These are phyloP conservation scores for Pythium vanterpoolii DNA, from an alignment of 352 stramenopile species.

Conservation along the genomic window DNA sequence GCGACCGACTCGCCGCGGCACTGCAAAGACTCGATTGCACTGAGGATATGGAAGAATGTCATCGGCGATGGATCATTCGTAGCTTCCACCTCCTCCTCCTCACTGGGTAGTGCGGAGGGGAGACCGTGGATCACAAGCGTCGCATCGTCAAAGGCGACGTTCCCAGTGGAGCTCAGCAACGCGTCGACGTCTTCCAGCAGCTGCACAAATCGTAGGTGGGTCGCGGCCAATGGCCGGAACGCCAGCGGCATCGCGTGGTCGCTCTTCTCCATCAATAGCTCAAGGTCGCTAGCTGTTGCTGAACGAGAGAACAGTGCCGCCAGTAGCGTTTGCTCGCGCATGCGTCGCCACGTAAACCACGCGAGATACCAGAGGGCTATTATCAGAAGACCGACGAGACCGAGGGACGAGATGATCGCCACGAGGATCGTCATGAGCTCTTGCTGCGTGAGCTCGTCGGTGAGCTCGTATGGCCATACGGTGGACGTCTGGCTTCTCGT, in stretches of 20 bases:
- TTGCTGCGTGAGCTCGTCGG: constrained; percentile 49
- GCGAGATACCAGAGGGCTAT: constrained; percentile 36
- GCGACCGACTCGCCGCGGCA: constrained; percentile 52
- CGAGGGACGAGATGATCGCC: constrained; percentile 41
- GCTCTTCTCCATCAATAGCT: constrained; percentile 33
- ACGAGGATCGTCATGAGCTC: constrained; percentile 61
- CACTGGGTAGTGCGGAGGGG: constrained; percentile 11
- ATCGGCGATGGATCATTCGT: constrained; percentile 35
- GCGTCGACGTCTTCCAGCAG: constrained; percentile 31
- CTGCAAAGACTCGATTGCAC: constrained; percentile 47
- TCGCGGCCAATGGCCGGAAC: constrained; percentile 45
- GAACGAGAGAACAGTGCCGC: constrained; percentile 35
- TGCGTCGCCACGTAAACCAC: constrained; percentile 42
- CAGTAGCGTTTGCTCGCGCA: constrained; percentile 41
- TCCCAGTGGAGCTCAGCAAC: constrained; percentile 32
- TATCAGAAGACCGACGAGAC: constrained; percentile 34
- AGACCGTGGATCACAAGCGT: constrained; percentile 39
- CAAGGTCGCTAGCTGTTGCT: constrained; percentile 22
- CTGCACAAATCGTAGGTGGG: constrained; percentile 46
- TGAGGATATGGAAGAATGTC: constrained; percentile 63
- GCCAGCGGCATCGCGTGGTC: constrained; percentile 32
- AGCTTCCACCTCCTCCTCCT: constrained; percentile 9
- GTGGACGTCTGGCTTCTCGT: constrained; percentile 25
- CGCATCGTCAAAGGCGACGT: constrained; percentile 39
- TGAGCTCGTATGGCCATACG: constrained; percentile 42